Conservation (phyloP, 108 stramenopile genomes). For the Skeletonema tropicum region DNA sequence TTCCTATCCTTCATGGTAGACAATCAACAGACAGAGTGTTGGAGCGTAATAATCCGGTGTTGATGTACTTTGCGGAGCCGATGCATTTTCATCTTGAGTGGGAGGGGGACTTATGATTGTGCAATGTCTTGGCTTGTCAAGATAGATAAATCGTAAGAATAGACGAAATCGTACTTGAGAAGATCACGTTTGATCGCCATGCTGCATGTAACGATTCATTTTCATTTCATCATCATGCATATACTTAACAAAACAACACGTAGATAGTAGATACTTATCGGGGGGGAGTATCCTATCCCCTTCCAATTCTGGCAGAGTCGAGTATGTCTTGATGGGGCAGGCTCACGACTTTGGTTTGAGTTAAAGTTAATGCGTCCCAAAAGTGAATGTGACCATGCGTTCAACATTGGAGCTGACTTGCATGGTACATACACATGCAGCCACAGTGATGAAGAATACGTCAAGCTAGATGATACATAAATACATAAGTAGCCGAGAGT, state of each 20-base stretch:
- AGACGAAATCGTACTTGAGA: no score
- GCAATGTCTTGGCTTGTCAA: no score
- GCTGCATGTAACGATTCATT: no score
- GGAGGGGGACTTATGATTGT: not conserved
- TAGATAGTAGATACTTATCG: no score
- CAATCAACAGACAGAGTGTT: conserved; percentile 3
- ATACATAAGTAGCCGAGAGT: not conserved
- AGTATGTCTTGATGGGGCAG: not conserved
- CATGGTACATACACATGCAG: not conserved
- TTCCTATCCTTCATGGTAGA: conserved; percentile 6
- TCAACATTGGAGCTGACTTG: not conserved
- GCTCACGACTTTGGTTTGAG: not conserved
- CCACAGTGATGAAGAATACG: not conserved
- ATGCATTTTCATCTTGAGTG: conserved; percentile 5
- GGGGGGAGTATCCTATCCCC: no score
- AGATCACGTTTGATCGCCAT: no score
- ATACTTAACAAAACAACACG: no score
- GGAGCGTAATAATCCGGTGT: conserved; percentile 9
- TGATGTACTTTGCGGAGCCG: conserved; percentile 25
- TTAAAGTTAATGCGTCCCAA: not conserved
- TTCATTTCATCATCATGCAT: no score
- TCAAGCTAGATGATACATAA: not conserved
- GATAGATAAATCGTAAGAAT: no score
- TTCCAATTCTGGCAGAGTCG: not conserved
- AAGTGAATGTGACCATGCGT: not conserved